Evolutionary conservation across 805 yeast species (phyloP), one percentile per base, ranked within the genome.

Genomic region (Cyberlindnera suaveolens): DNA sequence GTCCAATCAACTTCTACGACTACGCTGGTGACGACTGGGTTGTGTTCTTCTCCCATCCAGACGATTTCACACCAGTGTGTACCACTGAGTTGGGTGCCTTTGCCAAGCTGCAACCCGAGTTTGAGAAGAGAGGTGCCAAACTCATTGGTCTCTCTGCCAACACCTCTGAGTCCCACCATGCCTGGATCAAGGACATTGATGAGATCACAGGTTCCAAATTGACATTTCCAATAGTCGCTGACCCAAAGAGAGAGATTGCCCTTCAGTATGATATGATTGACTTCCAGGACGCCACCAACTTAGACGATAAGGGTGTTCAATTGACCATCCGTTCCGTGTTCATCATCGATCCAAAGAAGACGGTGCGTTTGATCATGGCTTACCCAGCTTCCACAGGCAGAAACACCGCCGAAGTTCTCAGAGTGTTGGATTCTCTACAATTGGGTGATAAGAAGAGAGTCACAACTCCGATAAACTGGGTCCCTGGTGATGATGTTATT

Each of bases 81-180:
- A 82, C 88, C 50, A 82, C 89, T 40, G 89, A 82, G 63, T 69
- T 82, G 46, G 88, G 88, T 49, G 88, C 87, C 7, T 81, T 82
- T 57, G 82, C 87, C 50, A 75, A 77, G 58, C 67, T 82, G 58
- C 78, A 80, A 58, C 83, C 84, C 13, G 87, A 82, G 60, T 82
- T 82, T 58, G 70, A 69, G 53, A 73, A 75, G 61, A 71, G 87
- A 61, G 75, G 75, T 44, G 81, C 80, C 43, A 80, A 80, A 57
- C 68, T 82, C 58, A 74, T 82, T 58, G 88, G 87, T 32, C 67
- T 82, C 46, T 78, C 85, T 29, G 82, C 85, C 43, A 82, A 82
- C 61, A 76, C 70, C 31, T 68, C 77, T 27, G 76, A 72, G 31
- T 74, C 82, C 39, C 88, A 82, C 67, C 65, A 70, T 43, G 73